These are phyloP conservation scores for Tremella mesenterica DNA, from an alignment of 768 basidiomycete species.

Conservation along the genomic window DNA sequence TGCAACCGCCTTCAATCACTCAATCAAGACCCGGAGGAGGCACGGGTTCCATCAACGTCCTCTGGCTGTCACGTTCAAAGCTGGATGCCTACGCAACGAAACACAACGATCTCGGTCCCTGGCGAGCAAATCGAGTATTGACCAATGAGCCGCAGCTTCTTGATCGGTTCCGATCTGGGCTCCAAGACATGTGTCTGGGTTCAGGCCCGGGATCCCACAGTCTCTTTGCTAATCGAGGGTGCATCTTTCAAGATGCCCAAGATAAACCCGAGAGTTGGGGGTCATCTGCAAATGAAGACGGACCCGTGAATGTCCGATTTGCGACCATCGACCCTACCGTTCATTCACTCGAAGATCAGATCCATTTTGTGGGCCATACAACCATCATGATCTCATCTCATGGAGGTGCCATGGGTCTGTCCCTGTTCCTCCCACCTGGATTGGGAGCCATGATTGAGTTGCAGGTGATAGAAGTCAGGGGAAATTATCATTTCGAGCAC, in stretches of 20 bases:
- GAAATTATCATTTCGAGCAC: constrained; percentile 37
- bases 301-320: constrained; percentile 24
- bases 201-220: not conserved
- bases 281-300: not conserved
- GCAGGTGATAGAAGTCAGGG: constrained; percentile 19
- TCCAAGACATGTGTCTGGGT: constrained; percentile 17
- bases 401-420: constrained; percentile 37
- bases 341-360: constrained; percentile 39
- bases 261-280: constrained; percentile 32
- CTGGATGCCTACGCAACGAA: constrained; percentile 30
- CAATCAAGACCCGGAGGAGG: not conserved
- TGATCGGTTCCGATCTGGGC: constrained; percentile 11
- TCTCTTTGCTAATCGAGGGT: constrained; percentile 4
- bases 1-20: constrained; percentile 11
- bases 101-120: constrained; percentile 32
- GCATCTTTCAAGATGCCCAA: constrained; percentile 25
- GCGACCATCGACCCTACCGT: constrained; percentile 35
- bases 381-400: constrained; percentile 34
- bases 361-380: constrained; percentile 37
- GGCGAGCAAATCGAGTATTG: constrained; percentile 39
- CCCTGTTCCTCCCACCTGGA: constrained; percentile 36
- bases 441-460: constrained; percentile 28
- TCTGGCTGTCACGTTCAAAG: constrained; percentile 38
- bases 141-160: constrained; percentile 34
- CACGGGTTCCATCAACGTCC: constrained; percentile 29